Evolutionary conservation across 768 basidiomycete species (phyloP), one percentile per base, ranked within the genome.

Genomic region (Cyathus striatus): DNA sequence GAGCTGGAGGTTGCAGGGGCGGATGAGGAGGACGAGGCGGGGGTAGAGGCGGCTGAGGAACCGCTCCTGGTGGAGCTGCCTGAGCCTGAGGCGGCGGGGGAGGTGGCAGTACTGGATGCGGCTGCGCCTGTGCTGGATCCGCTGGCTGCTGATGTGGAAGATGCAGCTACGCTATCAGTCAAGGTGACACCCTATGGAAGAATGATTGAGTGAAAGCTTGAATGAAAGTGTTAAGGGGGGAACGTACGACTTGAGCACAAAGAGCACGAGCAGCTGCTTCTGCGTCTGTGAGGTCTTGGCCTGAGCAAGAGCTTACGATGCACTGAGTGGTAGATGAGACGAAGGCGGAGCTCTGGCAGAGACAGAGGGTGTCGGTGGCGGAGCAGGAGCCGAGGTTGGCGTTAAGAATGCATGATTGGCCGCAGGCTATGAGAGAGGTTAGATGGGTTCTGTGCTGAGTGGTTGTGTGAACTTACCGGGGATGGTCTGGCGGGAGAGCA

Each of bases 321-420:
- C 83, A 86, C 0, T 51, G 1, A 26, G 77, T 75, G 37, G 71
- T 69, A 41, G 57, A 55, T 27, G 44, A 38, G 46, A 83, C 50
- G 54, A 82, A 86, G 1, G 44, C n/a, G 16, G 50, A 0, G 55
- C 62, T 65, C 4, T 63, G 60, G 72, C 84, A 86, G 23, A 83
- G 63, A 51, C 87, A 90, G 21, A 50, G 48, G 54, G 73, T 64
- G 62, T 87, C 78, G n/a, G 59, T 59, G 3, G 57, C 6, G 12
- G 42, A 12, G 64, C 86, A 89, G 45, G 48, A 51, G 33, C 64
- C 75, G 16, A 65, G 49, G 50, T 72, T 55, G 23, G 77, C 69
- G 43, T 47, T 57, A 5, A 59, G 39, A 6, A 84, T 50, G 60
- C 86, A 88, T 14, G 57, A 0, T 0, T 13, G 14, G 2, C 79